phyloP scores from a whole-genome alignment of 495 filamentous ascomycete genomes.

The Trichoderma virens region DNA sequence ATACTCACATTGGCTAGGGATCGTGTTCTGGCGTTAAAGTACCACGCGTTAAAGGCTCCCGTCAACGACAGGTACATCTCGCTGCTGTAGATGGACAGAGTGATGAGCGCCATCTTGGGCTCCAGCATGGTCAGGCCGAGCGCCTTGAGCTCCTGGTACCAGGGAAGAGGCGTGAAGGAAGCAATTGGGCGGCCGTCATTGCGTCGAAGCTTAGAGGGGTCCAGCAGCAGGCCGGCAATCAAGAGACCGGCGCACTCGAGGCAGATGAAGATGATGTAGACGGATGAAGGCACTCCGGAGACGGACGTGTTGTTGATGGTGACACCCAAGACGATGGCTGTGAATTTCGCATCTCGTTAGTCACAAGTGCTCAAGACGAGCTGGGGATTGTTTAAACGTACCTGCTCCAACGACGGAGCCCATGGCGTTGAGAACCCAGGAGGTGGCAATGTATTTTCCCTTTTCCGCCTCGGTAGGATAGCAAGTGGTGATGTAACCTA shows the following conservation, averaged over 20 bases:
- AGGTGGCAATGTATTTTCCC: constrained; percentile 3
- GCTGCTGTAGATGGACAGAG: constrained; percentile 5
- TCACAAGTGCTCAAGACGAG: too few species aligned
- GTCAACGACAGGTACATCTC: constrained; percentile 3
- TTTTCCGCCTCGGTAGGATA: constrained; percentile 3
- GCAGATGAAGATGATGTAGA: not conserved
- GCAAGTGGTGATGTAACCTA: constrained; percentile 3
- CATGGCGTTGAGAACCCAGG: not conserved
- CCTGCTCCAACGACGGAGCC: not conserved
- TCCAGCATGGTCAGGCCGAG: not conserved
- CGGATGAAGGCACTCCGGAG: constrained; percentile 1
- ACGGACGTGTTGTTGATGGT: constrained; percentile 3
- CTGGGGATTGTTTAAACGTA: not conserved
- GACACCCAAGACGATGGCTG: constrained; percentile 1
- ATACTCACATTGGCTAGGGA: constrained; percentile 1
- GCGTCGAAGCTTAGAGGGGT: not conserved
- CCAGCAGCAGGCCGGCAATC: not conserved
- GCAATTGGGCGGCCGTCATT: constrained; percentile 1
- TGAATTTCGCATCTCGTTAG: too few species aligned
- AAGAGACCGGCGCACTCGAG: not conserved
- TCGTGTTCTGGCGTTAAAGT: constrained; percentile 7
- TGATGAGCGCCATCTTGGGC: constrained; percentile 5
- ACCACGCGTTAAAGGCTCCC: constrained; percentile 1
- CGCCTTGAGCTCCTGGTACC: constrained; percentile 3
- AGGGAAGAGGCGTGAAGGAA: not conserved